Base-by-base conservation (phyloP, 169 alveolate species). In the Ichthyophthirius multifiliis region DNA sequence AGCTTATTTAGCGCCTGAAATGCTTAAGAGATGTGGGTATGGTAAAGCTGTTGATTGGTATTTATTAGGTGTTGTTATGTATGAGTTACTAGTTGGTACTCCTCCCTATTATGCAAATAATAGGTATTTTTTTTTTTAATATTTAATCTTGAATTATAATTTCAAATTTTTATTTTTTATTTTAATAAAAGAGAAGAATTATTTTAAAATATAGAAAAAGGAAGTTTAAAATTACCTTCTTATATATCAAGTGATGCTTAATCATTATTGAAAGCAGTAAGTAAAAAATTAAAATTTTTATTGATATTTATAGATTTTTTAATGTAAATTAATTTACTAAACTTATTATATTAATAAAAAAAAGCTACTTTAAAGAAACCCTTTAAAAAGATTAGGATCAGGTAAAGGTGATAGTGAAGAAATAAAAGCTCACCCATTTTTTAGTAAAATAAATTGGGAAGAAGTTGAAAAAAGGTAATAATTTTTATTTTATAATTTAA, bases 1-100 rank as follows among this genome's bases (percentile, higher is more conserved):
- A 7, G 98, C 97, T 13, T 95, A 95, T 82, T 84, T 93, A 27
- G 97, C 97, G 0, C 98, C 98, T 30, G 98, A 95, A 83, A 94
- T 95, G 95, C 79, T 95, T 15, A 88, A 89, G 76, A 89, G 94
- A 65, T 76, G 85, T 34, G 98, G 98, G 3, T 97, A 95, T 93
- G 93, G 95, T 10, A 87, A 92, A 76, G 90, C 97, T 12, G 96
- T 95, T 15, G 98, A 95, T 84, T 93, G 97, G 96, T 95, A 95
- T 76, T 81, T 93, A 37, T 82, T 95, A 37, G 98, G 98, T 23
- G 97, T 93, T 30, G 83, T 92, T 15, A 86, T 95, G 63, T 94
- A 93, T 86, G 98, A 93, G 82, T 87, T 95, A 94, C 63, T 95
- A 16, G 93, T 90, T 18, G 98, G 98, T n/a, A 65, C 80, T 16